Base-by-base conservation (phyloP, 345 rosid genomes). In the Sonneratia alba region DNA sequence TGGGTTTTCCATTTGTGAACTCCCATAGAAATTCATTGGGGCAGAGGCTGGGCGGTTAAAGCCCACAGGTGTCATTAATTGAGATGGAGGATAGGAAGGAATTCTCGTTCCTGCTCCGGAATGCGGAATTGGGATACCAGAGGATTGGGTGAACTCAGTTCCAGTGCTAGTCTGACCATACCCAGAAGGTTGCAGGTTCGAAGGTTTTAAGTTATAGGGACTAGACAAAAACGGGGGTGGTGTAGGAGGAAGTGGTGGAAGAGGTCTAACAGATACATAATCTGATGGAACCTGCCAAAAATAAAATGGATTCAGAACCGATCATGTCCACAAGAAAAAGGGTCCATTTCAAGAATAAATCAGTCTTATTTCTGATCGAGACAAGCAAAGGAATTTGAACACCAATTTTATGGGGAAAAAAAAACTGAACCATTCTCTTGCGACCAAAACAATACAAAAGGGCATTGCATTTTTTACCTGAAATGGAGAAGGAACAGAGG, bases 171-270 rank as follows among this genome's bases (percentile, higher is more conserved):
- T 69, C 76, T 82, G 88, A 79, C 82, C 84, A 77, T 88, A 90
- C 53, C 62, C 77, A 56, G 88, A 80, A 72, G 89, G 80, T 73
- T 85, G 96, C 56, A 86, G 79, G 72, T 83, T 82, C 57, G 87
- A 81, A 73, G 90, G 72, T 72, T 91, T 95, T 13, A 80, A 72
- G 77, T 82, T 85, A 76, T 86, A 92, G 48, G 94, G 85, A 80
- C 85, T 84, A 71, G 98, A 86, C 65, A 97, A 83, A 79, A 87
- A 89, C 32, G 96, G 99, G 73, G 94, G 92, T 40, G 90, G 88
- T 37, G 91, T 85, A 51, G 91, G 92, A 73, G 97, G 97, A 78
- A 86, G 94, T 11, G 96, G 92, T 32, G 92, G 92, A 74, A 84
- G 87, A 81, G 86, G 90, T 85, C 97, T 83, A 49, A 84, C 76